phyloP scores from a whole-genome alignment of 257 asterid species.

The Solanum piurae region DNA sequence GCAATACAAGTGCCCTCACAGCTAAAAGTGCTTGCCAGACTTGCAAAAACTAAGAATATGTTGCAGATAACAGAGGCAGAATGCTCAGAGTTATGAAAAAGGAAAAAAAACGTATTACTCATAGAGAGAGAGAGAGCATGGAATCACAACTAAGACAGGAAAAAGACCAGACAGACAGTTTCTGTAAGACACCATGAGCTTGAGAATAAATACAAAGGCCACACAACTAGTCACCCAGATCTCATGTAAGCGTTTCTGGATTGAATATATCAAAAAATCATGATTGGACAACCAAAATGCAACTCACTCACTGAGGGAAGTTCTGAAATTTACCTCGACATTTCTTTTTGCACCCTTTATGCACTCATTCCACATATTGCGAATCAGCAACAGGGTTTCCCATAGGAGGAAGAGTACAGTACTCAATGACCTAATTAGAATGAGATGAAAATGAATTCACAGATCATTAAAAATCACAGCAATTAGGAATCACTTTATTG shows the following conservation, averaged over 20 bases:
- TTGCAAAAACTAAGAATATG: conserved; percentile 27
- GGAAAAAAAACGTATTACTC: not conserved
- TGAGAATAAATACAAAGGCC: not conserved
- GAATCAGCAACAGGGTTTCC: conserved; percentile 81
- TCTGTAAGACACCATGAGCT: not conserved
- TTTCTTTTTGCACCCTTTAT: conserved; percentile 89
- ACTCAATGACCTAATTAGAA: conserved; percentile 72
- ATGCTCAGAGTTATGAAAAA: not conserved
- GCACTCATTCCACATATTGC: conserved; percentile 95
- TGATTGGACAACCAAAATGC: not conserved
- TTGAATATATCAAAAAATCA: not conserved
- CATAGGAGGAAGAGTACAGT: conserved; percentile 89
- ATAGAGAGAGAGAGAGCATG: not conserved
- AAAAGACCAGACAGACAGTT: not conserved
- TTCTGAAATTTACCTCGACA: conserved; percentile 59
- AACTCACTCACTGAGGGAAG: not conserved
- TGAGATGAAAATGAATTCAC: conserved; percentile 7
- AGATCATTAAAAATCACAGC: not conserved
- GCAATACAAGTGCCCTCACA: conserved; percentile 95
- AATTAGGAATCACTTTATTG: not conserved
- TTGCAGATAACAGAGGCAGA: not conserved
- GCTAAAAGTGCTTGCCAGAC: conserved; percentile 84
- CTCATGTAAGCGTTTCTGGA: not conserved
- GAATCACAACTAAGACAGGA: not conserved
- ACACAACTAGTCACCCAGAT: not conserved